Conservation (phyloP, 805 yeast species). For the Nakazawaea wickerhamii region DNA sequence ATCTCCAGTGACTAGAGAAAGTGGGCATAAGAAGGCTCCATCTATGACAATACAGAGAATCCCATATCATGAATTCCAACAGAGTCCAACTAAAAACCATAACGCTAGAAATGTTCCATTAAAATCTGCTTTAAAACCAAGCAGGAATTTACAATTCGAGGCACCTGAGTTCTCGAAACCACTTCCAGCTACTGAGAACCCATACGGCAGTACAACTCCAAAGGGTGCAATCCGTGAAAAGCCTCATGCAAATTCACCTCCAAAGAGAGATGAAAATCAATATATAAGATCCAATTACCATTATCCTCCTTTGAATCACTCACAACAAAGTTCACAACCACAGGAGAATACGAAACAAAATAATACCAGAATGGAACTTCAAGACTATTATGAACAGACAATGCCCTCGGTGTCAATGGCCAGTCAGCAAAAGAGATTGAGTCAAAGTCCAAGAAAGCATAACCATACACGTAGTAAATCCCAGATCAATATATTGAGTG, state of each 20-base stretch:
- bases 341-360: not conserved
- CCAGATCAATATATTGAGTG: constrained; percentile 4
- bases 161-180: not conserved
- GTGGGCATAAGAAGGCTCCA: too few species aligned
- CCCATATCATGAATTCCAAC: not conserved
- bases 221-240: too few species aligned
- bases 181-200: too few species aligned
- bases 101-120: too few species aligned
- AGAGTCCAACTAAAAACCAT: too few species aligned
- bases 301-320: not conserved
- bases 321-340: not conserved
- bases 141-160: too few species aligned
- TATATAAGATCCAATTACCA: not conserved
- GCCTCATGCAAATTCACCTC: too few species aligned
- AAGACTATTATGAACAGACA: constrained; percentile 3
- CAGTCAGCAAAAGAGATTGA: not conserved
- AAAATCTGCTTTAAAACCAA: constrained; percentile 1
- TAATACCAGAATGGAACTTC: not conserved
- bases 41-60: too few species aligned
- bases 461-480: constrained; percentile 12
- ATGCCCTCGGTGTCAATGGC: not conserved
- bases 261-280: too few species aligned
- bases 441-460: constrained; percentile 10
- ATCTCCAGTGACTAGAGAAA: constrained; percentile 2
- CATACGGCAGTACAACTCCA: too few species aligned